Percentiles rank a stretch among this genome's conserved stretches.
phyloP scores from a whole-genome alignment of 805 yeast species.

The Suhomyces sp. region DNA sequence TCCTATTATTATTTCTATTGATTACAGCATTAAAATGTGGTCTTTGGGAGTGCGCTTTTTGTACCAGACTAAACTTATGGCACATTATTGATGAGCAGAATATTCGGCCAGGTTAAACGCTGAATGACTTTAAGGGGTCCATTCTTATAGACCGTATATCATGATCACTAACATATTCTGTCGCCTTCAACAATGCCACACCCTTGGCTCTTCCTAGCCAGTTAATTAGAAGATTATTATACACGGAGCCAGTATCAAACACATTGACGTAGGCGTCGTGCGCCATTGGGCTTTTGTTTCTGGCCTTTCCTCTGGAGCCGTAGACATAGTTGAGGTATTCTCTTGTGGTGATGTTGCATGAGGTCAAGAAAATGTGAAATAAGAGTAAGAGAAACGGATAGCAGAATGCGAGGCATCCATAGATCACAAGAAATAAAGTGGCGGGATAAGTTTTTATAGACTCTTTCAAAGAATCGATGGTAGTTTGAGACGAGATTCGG shows the following conservation, averaged over 20 bases:
- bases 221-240: slow-evolving; percentile 29
- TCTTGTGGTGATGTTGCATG: slow-evolving; percentile 65
- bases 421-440: slow-evolving; percentile 52
- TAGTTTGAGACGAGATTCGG: slow-evolving; percentile 14
- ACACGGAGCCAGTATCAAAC: slow-evolving; percentile 21
- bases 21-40: no score
- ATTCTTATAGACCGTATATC: slow-evolving; percentile 27
- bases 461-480: slow-evolving; percentile 10
- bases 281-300: slow-evolving; percentile 11
- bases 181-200: slow-evolving; percentile 15
- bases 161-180: slow-evolving; percentile 17
- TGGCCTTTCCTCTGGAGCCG: slow-evolving; percentile 19
- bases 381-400: slow-evolving; percentile 56
- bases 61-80: background rate
- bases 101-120: background rate
- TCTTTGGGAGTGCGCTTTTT: no score
- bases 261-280: slow-evolving; percentile 26
- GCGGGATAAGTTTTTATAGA: slow-evolving; percentile 25
- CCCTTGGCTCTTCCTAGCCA: slow-evolving; percentile 38
- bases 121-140: slow-evolving; percentile 15
- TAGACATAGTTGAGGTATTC: slow-evolving; percentile 58
- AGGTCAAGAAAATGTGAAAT: slow-evolving; percentile 54
- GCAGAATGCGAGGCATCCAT: slow-evolving; percentile 41
- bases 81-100: no score
- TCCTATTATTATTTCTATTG: no score